These are phyloP conservation scores for Theileria orientalis DNA, from an alignment of 169 alveolate genomes.

Conservation along the genomic window DNA sequence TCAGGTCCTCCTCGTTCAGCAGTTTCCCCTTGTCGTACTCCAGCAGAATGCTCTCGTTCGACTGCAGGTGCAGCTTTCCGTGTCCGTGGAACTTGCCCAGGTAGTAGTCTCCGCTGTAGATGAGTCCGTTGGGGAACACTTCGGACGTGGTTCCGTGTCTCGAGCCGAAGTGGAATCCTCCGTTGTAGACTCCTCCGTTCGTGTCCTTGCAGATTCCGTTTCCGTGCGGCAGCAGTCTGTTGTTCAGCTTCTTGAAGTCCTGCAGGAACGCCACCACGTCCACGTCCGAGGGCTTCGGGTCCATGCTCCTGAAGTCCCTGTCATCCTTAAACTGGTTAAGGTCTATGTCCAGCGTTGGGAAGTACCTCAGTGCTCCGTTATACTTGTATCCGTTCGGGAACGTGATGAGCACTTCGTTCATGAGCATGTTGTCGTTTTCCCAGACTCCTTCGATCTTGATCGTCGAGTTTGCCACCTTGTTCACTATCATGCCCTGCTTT, in stretches of 20 bases:
- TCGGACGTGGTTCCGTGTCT: conserved; percentile 40
- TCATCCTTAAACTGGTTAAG: conserved; percentile 1
- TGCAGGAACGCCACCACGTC: conserved; percentile 14
- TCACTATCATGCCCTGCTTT: conserved; percentile 46
- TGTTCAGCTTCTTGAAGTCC: conserved; percentile 18
- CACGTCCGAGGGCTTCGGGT: neutral
- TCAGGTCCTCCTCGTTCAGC: neutral
- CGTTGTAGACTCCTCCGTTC: conserved; percentile 43
- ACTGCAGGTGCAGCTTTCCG: conserved; percentile 35
- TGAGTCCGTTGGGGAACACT: conserved; percentile 44
- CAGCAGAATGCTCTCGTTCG: conserved; percentile 3
- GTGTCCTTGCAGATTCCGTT: conserved; percentile 41
- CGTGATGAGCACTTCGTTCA: conserved; percentile 32
- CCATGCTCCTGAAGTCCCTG: neutral
- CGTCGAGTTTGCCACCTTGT: conserved; percentile 10
- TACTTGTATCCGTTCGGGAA: conserved; percentile 65
- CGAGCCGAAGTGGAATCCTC: conserved; percentile 35
- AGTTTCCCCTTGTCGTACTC: conserved; percentile 34
- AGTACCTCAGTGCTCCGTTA: conserved; percentile 21
- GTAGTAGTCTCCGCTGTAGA: conserved; percentile 47
- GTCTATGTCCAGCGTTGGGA: conserved; percentile 2
- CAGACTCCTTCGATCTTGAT: conserved; percentile 58
- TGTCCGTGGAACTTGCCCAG: conserved; percentile 54
- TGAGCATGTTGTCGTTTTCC: conserved; percentile 33
- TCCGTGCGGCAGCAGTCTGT: conserved; percentile 61